Percentiles rank a stretch among this genome's conserved stretches.
Conservation (phyloP, 352 stramenopile genomes). For the Globisporangium radiosum region DNA sequence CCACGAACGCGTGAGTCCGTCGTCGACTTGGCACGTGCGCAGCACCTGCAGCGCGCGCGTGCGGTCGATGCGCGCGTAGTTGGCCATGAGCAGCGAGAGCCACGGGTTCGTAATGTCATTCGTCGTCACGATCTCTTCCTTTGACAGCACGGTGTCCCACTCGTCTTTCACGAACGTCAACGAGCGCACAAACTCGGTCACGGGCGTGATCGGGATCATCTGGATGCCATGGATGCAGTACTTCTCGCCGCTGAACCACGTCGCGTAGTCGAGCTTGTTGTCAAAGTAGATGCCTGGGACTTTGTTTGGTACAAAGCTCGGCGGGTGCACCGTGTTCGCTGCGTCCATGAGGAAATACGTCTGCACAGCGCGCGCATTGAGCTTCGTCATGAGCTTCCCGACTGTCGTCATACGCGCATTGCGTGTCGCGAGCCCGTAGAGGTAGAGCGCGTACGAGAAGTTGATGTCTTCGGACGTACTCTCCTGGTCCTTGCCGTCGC, state of each 20-base stretch:
- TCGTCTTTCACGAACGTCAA: conserved; percentile 51
- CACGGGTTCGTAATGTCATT: conserved; percentile 51
- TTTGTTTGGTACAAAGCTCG: conserved; percentile 35
- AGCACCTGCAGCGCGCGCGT: conserved; percentile 37
- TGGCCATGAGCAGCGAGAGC: conserved; percentile 67
- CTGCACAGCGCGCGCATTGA: conserved; percentile 43
- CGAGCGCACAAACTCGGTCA: conserved; percentile 56
- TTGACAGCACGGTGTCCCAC: conserved; percentile 46
- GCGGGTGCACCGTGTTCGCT: conserved; percentile 45
- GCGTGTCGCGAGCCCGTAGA: conserved; percentile 37
- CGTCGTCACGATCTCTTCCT: conserved; percentile 33
- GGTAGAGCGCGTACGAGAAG: conserved; percentile 46
- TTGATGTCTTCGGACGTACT: conserved; percentile 66
- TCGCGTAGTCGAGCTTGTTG: conserved; percentile 79
- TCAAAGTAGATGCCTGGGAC: conserved; percentile 69
- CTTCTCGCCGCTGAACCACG: conserved; percentile 59
- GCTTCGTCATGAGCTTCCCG: conserved; percentile 49
- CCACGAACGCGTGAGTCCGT: conserved; percentile 72
- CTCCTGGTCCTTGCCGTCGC: conserved; percentile 61
- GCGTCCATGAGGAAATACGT: conserved; percentile 70
- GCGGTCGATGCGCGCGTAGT: conserved; percentile 61
- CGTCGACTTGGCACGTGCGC: conserved; percentile 48
- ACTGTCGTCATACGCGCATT: conserved; percentile 33
- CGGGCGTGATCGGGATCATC: conserved; percentile 58
- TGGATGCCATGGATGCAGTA: conserved; percentile 80